A percentile compares a stretch with the other conserved stretches of the same genome.
These are phyloP conservation scores for Trichophyton verrucosum DNA, from an alignment of 2,329 filamentous ascomycete genomes.

Conservation along the genomic window DNA sequence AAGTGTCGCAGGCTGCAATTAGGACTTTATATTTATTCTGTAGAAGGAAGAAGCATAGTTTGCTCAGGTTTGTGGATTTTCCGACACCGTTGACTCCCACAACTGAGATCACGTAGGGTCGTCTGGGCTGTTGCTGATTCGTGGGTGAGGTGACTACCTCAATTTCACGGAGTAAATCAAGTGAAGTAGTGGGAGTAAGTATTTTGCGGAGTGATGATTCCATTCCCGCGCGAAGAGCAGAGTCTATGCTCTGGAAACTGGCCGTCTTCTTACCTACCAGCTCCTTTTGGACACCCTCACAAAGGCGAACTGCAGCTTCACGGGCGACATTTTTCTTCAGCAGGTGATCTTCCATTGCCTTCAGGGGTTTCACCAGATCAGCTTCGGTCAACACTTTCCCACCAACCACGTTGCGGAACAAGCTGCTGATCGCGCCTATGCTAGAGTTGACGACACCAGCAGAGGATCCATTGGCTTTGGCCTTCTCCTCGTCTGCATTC, in stretches of 20 bases:
- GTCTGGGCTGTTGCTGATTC: constrained; percentile 48
- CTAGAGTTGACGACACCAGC: constrained; percentile 64
- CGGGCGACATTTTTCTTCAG: constrained; percentile 92
- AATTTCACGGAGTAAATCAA: constrained; percentile 90
- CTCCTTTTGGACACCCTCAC: constrained; percentile 81
- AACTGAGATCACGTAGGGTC: constrained; percentile 95
- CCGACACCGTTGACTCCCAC: constrained; percentile 97
- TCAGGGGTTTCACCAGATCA: constrained; percentile 83
- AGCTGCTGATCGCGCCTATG: constrained; percentile 67
- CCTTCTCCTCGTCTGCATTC: constrained; percentile 56
- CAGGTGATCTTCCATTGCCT: constrained; percentile 90
- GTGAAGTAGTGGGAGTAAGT: constrained; percentile 84
- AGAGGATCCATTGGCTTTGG: constrained; percentile 31
- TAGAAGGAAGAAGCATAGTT: constrained; percentile 94
- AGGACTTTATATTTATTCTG: constrained; percentile 96
- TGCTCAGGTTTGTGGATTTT: constrained; percentile 94
- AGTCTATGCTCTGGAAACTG: constrained; percentile 78
- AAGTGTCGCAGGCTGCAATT: constrained; percentile 90
- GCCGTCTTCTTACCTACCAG: constrained; percentile 82
- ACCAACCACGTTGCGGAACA: constrained; percentile 90
- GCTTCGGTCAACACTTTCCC: constrained; percentile 83
- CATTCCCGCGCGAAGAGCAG: constrained; percentile 74
- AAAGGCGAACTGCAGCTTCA: constrained; percentile 82
- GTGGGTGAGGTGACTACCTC: constrained; percentile 60
- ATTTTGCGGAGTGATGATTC: constrained; percentile 88